A percentile compares a stretch with the other conserved stretches of the same genome.
Evolutionary conservation across 208 protist species (phyloP).

Genomic region (Trypanosoma congolense): DNA sequence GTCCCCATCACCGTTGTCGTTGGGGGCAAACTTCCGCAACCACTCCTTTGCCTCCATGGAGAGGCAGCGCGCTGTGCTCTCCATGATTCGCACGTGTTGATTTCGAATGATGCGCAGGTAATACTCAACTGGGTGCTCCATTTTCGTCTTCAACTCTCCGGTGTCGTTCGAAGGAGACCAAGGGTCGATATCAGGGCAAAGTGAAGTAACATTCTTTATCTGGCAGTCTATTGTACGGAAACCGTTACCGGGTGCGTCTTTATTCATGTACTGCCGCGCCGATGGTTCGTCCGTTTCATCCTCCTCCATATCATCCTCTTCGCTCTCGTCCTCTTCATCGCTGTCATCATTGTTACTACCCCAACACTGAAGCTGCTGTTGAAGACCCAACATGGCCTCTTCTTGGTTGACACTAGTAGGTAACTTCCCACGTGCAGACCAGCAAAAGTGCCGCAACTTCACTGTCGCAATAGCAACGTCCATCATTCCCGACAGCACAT

Average conservation of each 20-base stretch:
- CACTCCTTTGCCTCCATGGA: slow-evolving; percentile 55
- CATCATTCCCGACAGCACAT: slow-evolving; percentile 86
- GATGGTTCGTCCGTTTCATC: not conserved
- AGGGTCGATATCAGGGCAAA: too few species aligned
- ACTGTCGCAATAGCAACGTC: slow-evolving; percentile 71
- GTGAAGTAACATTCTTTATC: too few species aligned
- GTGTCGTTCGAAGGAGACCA: slow-evolving; percentile 13
- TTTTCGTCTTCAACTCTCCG: slow-evolving; percentile 5
- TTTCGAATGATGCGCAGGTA: slow-evolving; percentile 58
- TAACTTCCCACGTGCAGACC: slow-evolving; percentile 21
- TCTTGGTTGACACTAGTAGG: slow-evolving; percentile 24
- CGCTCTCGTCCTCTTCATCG: slow-evolving; percentile 3
- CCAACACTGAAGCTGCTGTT: slow-evolving; percentile 29
- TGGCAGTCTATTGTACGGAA: too few species aligned
- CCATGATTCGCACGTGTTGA: slow-evolving; percentile 52
- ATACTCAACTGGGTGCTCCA: slow-evolving; percentile 68
- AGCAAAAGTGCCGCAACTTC: slow-evolving; percentile 76
- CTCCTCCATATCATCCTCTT: not conserved
- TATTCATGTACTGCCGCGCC: too few species aligned
- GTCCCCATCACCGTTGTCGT: slow-evolving; percentile 17
- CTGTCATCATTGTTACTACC: not conserved
- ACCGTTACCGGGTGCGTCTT: too few species aligned
- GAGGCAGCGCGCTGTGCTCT: slow-evolving; percentile 36
- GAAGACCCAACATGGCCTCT: slow-evolving; percentile 32
- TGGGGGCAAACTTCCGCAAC: slow-evolving; percentile 37